Evolutionary conservation across 805 yeast species (phyloP), one percentile per base, ranked within the genome.

Genomic region (Kuraishia floccosa): DNA sequence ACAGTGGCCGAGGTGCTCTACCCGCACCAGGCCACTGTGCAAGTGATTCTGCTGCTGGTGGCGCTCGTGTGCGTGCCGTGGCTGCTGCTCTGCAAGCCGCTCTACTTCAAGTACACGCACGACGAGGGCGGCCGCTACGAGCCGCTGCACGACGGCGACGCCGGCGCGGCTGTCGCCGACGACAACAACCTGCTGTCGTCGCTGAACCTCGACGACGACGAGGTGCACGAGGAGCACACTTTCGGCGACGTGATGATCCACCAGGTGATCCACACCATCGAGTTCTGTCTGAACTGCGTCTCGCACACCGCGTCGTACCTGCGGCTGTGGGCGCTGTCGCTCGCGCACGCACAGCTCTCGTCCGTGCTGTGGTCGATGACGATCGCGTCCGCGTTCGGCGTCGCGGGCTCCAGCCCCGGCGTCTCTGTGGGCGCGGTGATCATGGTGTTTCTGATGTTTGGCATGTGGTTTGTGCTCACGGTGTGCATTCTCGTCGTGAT

Each of bases 211-310:
- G 50, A 41, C n/a, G 44, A 40, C 19, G 62, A 54, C 2, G 63
- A 57, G 28, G 64, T 55, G 25, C 64, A 59, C 33, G 67, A 58
- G 16, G 62, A 51, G 29, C 56, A 60, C 32, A 51, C 52, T 17
- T 71, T 78, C 49, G 80, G 84, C 31, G 87, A 79, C 45, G 60
- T 79, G 14, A 72, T 79, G 61, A 77, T 79, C 38, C 84, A 79
- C 46, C 87, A 79, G 51, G 86, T 79, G 20, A 79, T 79, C 41
- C 85, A 79, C 49, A 79, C 87, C 3, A 79, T 79, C 50, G 87
- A 79, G 49, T 79, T 79, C 50, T 79, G 87, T 47, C 63, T 79
- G 43, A 79, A 79, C 50, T 76, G 85, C 60, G 85, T 79, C 21
- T 74, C 83, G 4, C 87, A 79, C 44, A 79, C 87, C 0, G 87